Evolutionary conservation across 2,329 filamentous ascomycete genomes (phyloP).

Genomic region (Trichoderma breve): DNA sequence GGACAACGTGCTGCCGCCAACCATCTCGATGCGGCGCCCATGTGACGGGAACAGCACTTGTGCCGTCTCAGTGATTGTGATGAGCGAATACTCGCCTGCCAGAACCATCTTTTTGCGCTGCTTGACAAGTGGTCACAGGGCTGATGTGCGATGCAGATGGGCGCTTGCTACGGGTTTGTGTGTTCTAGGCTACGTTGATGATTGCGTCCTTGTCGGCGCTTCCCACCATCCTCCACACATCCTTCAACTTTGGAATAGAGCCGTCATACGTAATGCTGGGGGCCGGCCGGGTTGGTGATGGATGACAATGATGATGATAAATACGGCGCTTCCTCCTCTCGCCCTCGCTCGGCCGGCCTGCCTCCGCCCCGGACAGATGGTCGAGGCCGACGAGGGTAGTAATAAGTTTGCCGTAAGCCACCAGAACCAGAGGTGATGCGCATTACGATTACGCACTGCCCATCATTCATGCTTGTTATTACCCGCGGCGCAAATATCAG

Average conservation of each 20-base stretch:
- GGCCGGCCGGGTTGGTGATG: conserved; percentile 4
- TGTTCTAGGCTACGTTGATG: not conserved
- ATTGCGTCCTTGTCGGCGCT: conserved; percentile 4
- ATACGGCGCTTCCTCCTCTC: conserved; percentile 5
- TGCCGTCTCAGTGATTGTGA: not conserved
- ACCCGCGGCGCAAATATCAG: conserved; percentile 15
- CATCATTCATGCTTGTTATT: not conserved
- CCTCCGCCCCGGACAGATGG: not conserved
- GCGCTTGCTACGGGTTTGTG: conserved; percentile 6
- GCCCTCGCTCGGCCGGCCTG: not conserved
- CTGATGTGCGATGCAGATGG: conserved; percentile 5
- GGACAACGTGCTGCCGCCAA: conserved; percentile 2
- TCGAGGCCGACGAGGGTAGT: not conserved
- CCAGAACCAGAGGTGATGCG: conserved; percentile 2
- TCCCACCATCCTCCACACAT: conserved; percentile 11
- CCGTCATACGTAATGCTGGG: conserved; percentile 15
- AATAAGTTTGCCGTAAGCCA: not conserved
- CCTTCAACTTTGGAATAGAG: not conserved
- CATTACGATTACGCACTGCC: not conserved
- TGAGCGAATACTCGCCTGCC: not conserved
- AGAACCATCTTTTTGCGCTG: not conserved
- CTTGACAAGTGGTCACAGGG: conserved; percentile 19
- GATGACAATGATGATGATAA: conserved; percentile 14
- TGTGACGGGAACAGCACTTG: conserved; percentile 17
- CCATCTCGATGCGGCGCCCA: conserved; percentile 2